Conservation (phyloP, 257 asterid species). For the Solanum chiquidenum region DNA sequence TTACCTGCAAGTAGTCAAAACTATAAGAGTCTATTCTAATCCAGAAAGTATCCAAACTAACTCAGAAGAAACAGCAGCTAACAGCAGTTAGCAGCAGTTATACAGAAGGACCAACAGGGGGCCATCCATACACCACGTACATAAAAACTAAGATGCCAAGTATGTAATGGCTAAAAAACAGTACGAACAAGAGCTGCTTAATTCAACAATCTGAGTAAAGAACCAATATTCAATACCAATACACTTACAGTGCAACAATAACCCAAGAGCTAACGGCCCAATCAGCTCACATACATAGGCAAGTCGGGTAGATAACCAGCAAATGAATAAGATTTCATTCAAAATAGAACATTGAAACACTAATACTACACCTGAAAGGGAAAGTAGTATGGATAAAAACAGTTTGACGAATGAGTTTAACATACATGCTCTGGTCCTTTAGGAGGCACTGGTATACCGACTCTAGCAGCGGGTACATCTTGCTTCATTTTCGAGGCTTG, state of each 20-base stretch:
- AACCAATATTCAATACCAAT: background rate
- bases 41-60: background rate
- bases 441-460: slow-evolving; percentile 53
- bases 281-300: background rate
- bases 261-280: background rate
- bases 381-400: background rate
- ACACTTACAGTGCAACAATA: background rate
- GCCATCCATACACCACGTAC: background rate
- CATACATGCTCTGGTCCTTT: slow-evolving; percentile 64
- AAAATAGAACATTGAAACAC: background rate
- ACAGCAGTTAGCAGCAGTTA: background rate
- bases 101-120: background rate
- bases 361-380: background rate
- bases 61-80: background rate
- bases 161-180: background rate
- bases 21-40: background rate
- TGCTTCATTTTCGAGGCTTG: slow-evolving; percentile 33
- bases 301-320: background rate
- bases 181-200: background rate
- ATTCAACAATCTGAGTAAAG: background rate
- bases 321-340: background rate
- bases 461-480: slow-evolving; percentile 35
- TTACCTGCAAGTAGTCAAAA: slow-evolving; percentile 39
- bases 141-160: background rate
- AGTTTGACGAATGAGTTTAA: background rate